Evolutionary conservation across 352 stramenopile species (phyloP), one percentile per base, ranked within the genome.

Genomic region (Plasmopara viticola): DNA sequence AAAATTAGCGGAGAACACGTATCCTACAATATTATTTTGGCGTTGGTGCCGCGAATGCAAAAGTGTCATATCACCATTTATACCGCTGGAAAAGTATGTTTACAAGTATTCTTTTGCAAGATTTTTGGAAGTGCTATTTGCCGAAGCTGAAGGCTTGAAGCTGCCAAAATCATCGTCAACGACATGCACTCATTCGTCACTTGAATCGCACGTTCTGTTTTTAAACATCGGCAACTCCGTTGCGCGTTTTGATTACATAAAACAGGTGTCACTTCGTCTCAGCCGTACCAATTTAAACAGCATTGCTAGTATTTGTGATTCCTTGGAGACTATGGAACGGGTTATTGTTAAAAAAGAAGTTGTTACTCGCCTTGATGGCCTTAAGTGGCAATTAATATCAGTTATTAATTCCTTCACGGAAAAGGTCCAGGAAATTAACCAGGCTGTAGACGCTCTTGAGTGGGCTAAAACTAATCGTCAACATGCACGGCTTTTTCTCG

Each of bases 71-170:
- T 97, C 92, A 8, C 89, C 94, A 9, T 85, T 98, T 33, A 72
- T 90, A 9, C 68, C 74, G 37, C 50, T 94, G 73, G 66, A 88
- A 83, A 77, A 96, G 77, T 65, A 96, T 90, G 70, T 95, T 17
- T 98, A 97, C 85, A 98, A 98, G 68, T 98, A 97, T 68, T 97
- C 86, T 10, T 98, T 99, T 68, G 95, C 94, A 20, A 97, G 98
- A 51, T 97, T 98, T 47, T 63, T 99, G n/a, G 95, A 99, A 64
- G 74, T 98, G 7, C 84, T 96, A 30, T 97, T 99, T 45, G 90
- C 90, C 33, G 95, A 98, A 50, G 47, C 58, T 50, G 57, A 73
- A 61, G 49, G 39, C 38, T 48, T 29, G 5, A 25, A 40, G 7
- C 10, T 61, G 31, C 43, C 56, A 10, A 60, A 51, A 15, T 58